These are phyloP conservation scores for Penicillium flavigenum DNA, from an alignment of 495 filamentous ascomycete genomes.

Conservation along the genomic window DNA sequence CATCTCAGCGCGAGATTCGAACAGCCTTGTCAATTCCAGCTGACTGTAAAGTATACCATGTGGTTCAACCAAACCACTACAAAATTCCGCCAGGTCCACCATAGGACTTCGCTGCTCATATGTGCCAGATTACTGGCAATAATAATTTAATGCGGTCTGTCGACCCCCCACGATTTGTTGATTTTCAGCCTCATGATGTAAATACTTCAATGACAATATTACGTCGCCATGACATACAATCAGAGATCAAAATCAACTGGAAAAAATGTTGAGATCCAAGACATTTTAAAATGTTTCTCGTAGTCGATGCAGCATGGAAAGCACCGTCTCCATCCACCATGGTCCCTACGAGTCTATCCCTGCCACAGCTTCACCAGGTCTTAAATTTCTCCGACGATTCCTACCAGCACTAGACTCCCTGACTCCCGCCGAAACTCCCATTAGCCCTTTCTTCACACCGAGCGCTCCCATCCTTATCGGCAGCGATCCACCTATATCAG, in stretches of 20 bases:
- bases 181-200: slow-evolving; percentile 12
- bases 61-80: not conserved
- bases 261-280: too few species aligned
- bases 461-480: slow-evolving; percentile 21
- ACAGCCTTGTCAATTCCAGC: not conserved
- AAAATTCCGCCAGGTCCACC: not conserved
- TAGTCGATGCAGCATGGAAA: slow-evolving; percentile 11
- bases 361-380: slow-evolving; percentile 17
- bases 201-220: slow-evolving; percentile 1
- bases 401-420: slow-evolving; percentile 26
- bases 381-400: slow-evolving; percentile 25
- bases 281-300: not conserved
- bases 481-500: slow-evolving; percentile 18
- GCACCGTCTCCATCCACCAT: slow-evolving; percentile 15
- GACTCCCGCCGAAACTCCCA: slow-evolving; percentile 2
- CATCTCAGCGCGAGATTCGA: not conserved
- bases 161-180: not conserved
- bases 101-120: not conserved
- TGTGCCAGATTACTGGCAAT: not conserved
- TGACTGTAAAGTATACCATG: not conserved
- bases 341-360: slow-evolving; percentile 25
- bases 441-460: slow-evolving; percentile 20
- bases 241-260: not conserved
- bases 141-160: not conserved
- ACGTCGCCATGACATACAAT: slow-evolving; percentile 7